Evolutionary conservation across 1,284 basidiomycete species (phyloP), one percentile per base, ranked within the genome.

Genomic region (Exobasidium cylindrosporum): DNA sequence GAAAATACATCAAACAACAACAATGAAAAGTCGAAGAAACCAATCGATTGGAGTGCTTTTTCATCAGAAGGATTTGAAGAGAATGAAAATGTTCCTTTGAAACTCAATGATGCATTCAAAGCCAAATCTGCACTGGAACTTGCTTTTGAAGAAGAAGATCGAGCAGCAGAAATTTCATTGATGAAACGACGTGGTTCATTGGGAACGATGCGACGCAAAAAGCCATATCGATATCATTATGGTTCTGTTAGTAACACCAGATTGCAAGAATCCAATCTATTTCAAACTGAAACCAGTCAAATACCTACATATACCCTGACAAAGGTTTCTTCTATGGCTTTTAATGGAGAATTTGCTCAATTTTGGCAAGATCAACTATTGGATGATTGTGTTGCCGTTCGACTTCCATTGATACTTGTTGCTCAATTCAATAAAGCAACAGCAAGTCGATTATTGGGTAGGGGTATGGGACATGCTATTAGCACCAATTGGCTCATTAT

Each of bases 341-440:
- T 62, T 29, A 47, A 62, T 24, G 60, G 58, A 45, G 54, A 7
- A 4, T 50, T 62, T 29, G 60, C 49, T 7, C 10, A 28, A 4
- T 14, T 62, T 23, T 62, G 60, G 60, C 60, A 62, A 61, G 60
- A 62, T 32, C 45, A 47, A 29, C n/a, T 62, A 3, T 31, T 62
- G 23, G 60, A 62, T 32, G 24, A 47, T n/a, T 28, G 24, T 43
- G 11, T 30, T 1, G 29, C 53, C 23, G 58, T 50, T 17, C 32
- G 24, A 40, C 50, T 62, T 14, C 57, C 60, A 10, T 17, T 21
- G 10, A 2, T 62, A 11, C 23, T 62, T 26, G 17, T 29, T 32
- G 58, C 43, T 2, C 57, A 59, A 31, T 40, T 62, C 30, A 62
- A 62, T 45, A 2, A 44, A 26, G 50, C 23, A 7, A 49, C 60